A percentile compares a stretch with the other conserved stretches of the same genome.
Evolutionary conservation across 495 filamentous ascomycete genomes (phyloP).

Genomic region (Hypoxylon lienhwacheense): DNA sequence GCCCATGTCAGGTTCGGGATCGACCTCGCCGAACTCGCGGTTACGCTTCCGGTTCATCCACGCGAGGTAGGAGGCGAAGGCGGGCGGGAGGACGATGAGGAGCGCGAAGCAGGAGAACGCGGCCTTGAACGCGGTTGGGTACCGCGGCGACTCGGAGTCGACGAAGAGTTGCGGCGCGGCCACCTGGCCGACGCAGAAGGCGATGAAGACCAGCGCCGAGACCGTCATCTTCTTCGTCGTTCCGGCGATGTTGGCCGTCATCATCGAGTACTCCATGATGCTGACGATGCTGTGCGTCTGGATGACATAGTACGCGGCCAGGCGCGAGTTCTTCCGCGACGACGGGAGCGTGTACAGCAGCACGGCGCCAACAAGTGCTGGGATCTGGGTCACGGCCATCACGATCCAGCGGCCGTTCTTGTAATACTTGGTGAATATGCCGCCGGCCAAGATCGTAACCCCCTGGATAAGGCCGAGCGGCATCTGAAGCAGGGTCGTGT

Average conservation of each 20-base stretch:
- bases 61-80: neutral
- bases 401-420: constrained; percentile 10
- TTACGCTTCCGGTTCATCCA: neutral
- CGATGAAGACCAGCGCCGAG: constrained; percentile 37
- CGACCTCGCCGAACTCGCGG: neutral
- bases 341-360: constrained; percentile 3
- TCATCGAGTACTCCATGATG: constrained; percentile 9
- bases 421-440: neutral
- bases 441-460: neutral
- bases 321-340: neutral
- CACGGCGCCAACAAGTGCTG: constrained; percentile 2
- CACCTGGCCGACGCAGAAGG: constrained; percentile 41
- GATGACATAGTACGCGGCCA: constrained; percentile 9
- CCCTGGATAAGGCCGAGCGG: constrained; percentile 6
- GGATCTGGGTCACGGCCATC: constrained; percentile 4
- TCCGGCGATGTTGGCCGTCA: constrained; percentile 37
- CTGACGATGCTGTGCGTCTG: constrained; percentile 6
- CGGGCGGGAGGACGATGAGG: neutral
- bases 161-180: constrained; percentile 37
- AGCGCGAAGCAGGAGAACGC: constrained; percentile 5
- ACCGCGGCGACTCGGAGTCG: constrained; percentile 17
- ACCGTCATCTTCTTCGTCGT: constrained; percentile 40
- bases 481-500: constrained; percentile 10
- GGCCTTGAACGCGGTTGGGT: neutral
- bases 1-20: neutral